Conservation (phyloP, 1,284 basidiomycete species). For the Pyrrhoderma noxium region DNA sequence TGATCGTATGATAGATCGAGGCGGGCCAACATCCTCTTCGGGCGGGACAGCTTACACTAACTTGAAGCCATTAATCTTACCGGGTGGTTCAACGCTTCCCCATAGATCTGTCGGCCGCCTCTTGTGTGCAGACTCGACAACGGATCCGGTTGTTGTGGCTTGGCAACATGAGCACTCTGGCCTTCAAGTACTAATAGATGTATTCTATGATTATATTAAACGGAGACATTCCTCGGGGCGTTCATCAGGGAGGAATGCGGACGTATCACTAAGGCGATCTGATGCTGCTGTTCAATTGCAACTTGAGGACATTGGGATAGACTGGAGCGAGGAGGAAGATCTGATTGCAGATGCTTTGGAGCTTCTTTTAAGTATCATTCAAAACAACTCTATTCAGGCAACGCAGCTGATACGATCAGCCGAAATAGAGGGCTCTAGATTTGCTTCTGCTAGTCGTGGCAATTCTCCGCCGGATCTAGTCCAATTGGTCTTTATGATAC, state of each 20-base stretch:
- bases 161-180: conserved; percentile 79
- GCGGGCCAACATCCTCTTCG: conserved; percentile 42
- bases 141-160: conserved; percentile 63
- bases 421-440: conserved; percentile 47
- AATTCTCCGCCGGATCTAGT: conserved; percentile 61
- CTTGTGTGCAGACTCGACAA: conserved; percentile 59
- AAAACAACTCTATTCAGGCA: conserved; percentile 58
- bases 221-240: conserved; percentile 26
- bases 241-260: conserved; percentile 18
- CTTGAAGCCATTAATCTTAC: conserved; percentile 58
- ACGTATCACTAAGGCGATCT: conserved; percentile 23
- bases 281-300: conserved; percentile 39
- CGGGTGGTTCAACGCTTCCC: conserved; percentile 67
- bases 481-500: conserved; percentile 72
- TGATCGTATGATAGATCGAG: conserved; percentile 56
- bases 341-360: conserved; percentile 70
- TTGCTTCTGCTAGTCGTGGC: conserved; percentile 43
- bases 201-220: conserved; percentile 68
- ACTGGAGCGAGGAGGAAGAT: conserved; percentile 51
- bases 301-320: conserved; percentile 64
- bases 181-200: conserved; percentile 75
- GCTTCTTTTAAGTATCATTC: conserved; percentile 69
- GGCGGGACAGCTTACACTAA: conserved; percentile 59
- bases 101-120: conserved; percentile 62
- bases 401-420: conserved; percentile 61